Percentiles rank a stretch among this genome's conserved stretches.
phyloP scores from a whole-genome alignment of 2,329 filamentous ascomycete species.

The Stagonosporopsis rhizophila region DNA sequence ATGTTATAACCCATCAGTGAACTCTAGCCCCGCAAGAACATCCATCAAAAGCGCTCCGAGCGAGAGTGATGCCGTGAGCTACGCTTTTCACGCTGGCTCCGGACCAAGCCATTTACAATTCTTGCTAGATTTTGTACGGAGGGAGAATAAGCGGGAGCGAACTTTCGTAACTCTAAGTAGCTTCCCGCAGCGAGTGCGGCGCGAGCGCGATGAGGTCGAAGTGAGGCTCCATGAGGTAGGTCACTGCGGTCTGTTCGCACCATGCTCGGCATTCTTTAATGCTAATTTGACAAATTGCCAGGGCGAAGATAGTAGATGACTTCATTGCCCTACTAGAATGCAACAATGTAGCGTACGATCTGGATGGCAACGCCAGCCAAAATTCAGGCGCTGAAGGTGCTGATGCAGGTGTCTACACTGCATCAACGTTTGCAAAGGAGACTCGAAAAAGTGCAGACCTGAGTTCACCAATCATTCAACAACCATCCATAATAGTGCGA shows the following conservation, averaged over 20 bases:
- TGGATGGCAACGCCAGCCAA: no score
- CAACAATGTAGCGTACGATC: not conserved
- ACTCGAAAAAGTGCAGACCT: no score
- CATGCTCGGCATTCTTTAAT: not conserved
- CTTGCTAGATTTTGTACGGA: not conserved
- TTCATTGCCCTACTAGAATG: not conserved
- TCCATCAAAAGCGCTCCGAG: not conserved
- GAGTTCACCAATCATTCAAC: not conserved
- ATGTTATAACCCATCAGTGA: not conserved
- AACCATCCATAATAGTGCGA: not conserved
- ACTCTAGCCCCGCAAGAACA: not conserved
- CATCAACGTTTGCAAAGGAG: no score
- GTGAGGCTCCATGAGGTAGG: not conserved
- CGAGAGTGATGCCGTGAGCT: not conserved
- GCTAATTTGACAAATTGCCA: not conserved
- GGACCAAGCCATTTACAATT: not conserved
- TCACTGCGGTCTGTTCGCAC: not conserved
- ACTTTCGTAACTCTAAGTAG: not conserved
- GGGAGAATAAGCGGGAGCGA: not conserved
- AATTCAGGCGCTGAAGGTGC: no score
- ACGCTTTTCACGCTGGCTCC: not conserved
- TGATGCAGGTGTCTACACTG: no score
- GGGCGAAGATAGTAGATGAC: not conserved
- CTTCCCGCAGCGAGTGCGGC: not conserved
- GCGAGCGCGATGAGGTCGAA: not conserved